Percentiles rank a stretch among this genome's conserved stretches.
Conservation (phyloP, 2,329 filamentous ascomycete species). For the Alternaria sp. region DNA sequence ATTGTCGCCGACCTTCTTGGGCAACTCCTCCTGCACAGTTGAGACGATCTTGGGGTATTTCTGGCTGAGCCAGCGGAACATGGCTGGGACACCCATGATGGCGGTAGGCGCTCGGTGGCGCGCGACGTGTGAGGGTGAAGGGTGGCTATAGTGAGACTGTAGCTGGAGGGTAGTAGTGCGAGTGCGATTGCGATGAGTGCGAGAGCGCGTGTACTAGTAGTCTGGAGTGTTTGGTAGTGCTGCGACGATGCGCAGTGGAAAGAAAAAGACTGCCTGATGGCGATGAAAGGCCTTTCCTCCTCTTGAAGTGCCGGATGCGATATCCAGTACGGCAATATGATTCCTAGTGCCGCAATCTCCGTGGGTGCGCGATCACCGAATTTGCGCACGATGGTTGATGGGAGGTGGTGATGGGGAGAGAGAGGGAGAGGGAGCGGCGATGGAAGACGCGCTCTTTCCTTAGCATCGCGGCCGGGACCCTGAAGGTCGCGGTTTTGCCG, state of each 20-base stretch:
- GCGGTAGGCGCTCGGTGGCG: constrained; percentile 28
- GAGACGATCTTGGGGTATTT: constrained; percentile 99
- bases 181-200: constrained; percentile 17
- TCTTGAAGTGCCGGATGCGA: background rate
- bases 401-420: constrained; percentile 4
- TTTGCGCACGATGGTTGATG: constrained; percentile 11
- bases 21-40: constrained; percentile 83
- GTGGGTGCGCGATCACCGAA: constrained; percentile 6
- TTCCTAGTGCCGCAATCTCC: constrained; percentile 2
- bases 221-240: constrained; percentile 24
- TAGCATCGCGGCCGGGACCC: constrained; percentile 20
- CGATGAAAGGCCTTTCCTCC: background rate
- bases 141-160: constrained; percentile 1
- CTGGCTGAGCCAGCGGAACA: constrained; percentile 94
- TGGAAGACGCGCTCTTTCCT: constrained; percentile 12
- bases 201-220: constrained; percentile 23
- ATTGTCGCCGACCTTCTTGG: constrained; percentile 81
- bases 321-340: constrained; percentile 2
- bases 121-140: constrained; percentile 6
- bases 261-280: constrained; percentile 16
- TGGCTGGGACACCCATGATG: constrained; percentile 89
- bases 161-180: constrained; percentile 10
- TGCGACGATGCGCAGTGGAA: constrained; percentile 20
- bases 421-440: background rate
- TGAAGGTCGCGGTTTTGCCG: constrained; percentile 28